Evolutionary conservation across 2,329 filamentous ascomycete species (phyloP), one percentile per base, ranked within the genome.

Genomic region (Trichocomaceae sp.): DNA sequence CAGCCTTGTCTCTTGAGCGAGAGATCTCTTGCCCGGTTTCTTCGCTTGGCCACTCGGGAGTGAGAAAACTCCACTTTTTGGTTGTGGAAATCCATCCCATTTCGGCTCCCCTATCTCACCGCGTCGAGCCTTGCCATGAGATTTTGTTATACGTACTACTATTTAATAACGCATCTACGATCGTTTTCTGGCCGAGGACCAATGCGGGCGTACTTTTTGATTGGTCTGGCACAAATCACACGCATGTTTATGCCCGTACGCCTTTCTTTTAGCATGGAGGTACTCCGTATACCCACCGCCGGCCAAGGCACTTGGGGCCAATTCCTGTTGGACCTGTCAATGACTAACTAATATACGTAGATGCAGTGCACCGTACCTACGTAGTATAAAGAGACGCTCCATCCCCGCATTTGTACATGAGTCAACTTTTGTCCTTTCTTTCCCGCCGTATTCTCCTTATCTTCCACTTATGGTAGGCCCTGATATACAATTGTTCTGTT

Each of bases 141-240:
- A 42, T 42, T 12, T 9, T 20, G 17, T 12, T 20, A n/a, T n/a
- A n/a, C n/a, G n/a, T n/a, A n/a, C n/a, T n/a, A n/a, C 5, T 13
- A 15, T 20, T 42, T 50, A 47, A 53, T 41, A 22, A 53, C 51
- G 31, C n/a, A 47, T 53, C 42, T 13, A 33, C 20, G 44, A 47
- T 53, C 42, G 12, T n/a, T 9, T 41, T 15, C 31, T 47, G 39
- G n/a, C 51, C 31, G n/a, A 29, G 13, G 19, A 6, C 45, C 45
- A 33, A 47, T 47, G 45, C 22, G 23, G 7, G 23, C 7, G 29
- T 47, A 15, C 22, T 4, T 47, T 47, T 33, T 22, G 19, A 42
- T 4, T 13, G 19, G n/a, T 17, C 39, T 42, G 7, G 17, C 10
- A 19, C 39, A 20, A 42, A 42, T 42, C 39, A 42, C 8, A 42